Evolutionary conservation across 1,284 basidiomycete species (phyloP).

Genomic region (Malassezia japonica): DNA sequence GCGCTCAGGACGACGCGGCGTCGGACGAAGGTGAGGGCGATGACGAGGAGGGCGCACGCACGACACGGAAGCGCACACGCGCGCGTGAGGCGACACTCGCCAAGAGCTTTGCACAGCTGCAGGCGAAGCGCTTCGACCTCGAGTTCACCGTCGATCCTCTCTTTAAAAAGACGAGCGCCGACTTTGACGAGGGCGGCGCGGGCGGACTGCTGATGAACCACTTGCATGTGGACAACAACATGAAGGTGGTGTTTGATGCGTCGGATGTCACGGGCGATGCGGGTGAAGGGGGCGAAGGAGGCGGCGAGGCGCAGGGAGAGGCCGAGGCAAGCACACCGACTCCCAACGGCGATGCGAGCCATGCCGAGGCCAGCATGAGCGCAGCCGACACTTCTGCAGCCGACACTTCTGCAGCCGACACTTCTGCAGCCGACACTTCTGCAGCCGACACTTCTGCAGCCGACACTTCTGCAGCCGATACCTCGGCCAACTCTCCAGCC

Average conservation of each 20-base stretch:
- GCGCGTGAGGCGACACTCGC: constrained; percentile 44
- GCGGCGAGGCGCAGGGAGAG: neutral
- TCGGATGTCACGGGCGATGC: constrained; percentile 59
- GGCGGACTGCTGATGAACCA: constrained; percentile 57
- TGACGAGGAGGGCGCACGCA: constrained; percentile 66
- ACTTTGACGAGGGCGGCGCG: constrained; percentile 97
- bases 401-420: too few species aligned
- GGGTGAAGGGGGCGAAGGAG: neutral
- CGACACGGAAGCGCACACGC: constrained; percentile 55
- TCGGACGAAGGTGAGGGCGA: constrained; percentile 51
- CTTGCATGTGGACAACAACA: constrained; percentile 64
- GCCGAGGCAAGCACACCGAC: too few species aligned
- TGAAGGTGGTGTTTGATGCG: constrained; percentile 91
- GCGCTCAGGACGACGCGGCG: constrained; percentile 53
- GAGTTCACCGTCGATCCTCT: constrained; percentile 94
- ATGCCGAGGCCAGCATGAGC: too few species aligned
- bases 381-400: too few species aligned
- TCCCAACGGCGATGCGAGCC: too few species aligned
- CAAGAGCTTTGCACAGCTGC: constrained; percentile 58
- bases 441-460: too few species aligned
- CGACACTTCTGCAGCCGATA: too few species aligned
- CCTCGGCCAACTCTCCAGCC: too few species aligned
- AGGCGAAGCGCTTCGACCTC: constrained; percentile 61
- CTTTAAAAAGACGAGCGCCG: constrained; percentile 94
- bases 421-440: too few species aligned